Base-by-base conservation (phyloP, 805 yeast genomes). In the Candida dendrica region DNA sequence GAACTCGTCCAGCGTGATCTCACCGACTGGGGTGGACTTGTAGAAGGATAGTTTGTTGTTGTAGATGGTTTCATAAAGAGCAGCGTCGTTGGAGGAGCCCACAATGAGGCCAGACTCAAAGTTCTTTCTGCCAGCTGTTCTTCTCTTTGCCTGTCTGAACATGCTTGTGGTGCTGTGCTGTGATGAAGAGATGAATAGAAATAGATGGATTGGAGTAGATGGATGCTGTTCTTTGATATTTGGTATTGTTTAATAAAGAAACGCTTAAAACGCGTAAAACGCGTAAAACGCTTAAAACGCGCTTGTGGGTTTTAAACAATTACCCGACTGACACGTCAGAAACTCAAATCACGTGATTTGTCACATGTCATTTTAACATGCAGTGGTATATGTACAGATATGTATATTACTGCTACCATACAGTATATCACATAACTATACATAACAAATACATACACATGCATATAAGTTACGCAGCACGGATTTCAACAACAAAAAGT, bases 1-100 rank as follows among this genome's bases (percentile, higher is more conserved):
- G 62, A 93, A 93, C 54, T 93, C 86, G 48, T 90, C 97, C 15
- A 93, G 63, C 0, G 97, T 87, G 53, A 93, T 81, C 61, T 93
- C 98, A 13, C 81, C 79, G 27, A 72, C 64, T 1, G 98, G 98
- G 10, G 95, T 93, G 6, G 66, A 48, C 20, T 69, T 75, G 63
- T 93, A 93, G 54, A 91, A 77, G 17, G 87, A 79, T 39, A 93
- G 66, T 39, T 95, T 70, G 31, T 76, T 66, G 10, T 78, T 74
- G 57, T 82, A 79, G 34, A 70, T 52, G 48, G 56, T 52, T 42
- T 60, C 61, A 40, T 62, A 59, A 47, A 60, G 64, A 30, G 55
- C 54, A 41, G 51, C 60, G 47, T 63, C 71, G 44, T 53, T 56
- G 37, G 58, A 61, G 40, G 54, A 48, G 3, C 46, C 35, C 38